phyloP scores from a whole-genome alignment of 139 green algal species.

The Nannochloris sp. region DNA sequence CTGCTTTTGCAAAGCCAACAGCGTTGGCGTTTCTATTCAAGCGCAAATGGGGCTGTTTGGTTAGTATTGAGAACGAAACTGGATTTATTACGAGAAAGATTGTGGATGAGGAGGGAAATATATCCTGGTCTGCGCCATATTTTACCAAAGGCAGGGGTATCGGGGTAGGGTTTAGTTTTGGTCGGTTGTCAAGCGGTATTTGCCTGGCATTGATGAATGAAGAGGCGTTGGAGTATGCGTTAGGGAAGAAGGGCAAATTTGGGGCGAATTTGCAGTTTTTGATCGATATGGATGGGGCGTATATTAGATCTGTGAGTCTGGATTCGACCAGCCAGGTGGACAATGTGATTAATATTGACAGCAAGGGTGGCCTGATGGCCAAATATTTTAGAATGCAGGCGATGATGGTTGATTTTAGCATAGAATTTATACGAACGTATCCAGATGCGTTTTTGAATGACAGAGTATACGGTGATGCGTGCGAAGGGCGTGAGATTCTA shows the following conservation, averaged over 20 bases:
- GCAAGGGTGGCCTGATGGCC: background rate
- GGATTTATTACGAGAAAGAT: conserved; percentile 8
- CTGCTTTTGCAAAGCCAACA: conserved; percentile 1
- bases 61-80: background rate
- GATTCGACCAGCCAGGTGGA: conserved; percentile 1
- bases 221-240: background rate
- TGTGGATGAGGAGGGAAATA: background rate
- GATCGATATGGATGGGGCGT: conserved; percentile 11
- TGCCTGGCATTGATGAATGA: conserved; percentile 12
- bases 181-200: background rate
- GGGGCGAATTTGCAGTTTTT: background rate
- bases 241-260: background rate
- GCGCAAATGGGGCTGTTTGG: conserved; percentile 5
- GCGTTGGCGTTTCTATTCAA: conserved; percentile 7
- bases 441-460: background rate
- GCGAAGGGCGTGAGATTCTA: background rate
- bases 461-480: background rate
- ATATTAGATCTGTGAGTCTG: background rate
- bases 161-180: conserved; percentile 3
- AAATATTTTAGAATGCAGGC: conserved; percentile 12
- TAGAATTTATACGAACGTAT: background rate
- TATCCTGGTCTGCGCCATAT: conserved; percentile 9
- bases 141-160: conserved; percentile 4
- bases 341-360: conserved; percentile 1
- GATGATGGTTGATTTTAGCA: conserved; percentile 7